These are phyloP conservation scores for Albifimbria verrucaria DNA, from an alignment of 2,329 filamentous ascomycete genomes.

Conservation along the genomic window DNA sequence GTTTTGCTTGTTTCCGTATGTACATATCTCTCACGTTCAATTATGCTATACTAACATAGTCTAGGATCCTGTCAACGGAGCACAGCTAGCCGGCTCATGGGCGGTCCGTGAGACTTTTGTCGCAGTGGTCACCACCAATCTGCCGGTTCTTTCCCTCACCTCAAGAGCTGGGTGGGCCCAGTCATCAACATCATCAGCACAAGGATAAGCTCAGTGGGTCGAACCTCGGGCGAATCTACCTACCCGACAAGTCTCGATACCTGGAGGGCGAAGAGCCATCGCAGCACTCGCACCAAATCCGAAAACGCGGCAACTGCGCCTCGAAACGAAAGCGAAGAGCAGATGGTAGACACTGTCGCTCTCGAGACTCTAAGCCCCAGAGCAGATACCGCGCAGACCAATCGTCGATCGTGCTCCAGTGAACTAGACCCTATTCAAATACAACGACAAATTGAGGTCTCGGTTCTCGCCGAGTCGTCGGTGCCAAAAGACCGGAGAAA, in stretches of 20 bases:
- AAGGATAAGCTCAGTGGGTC: not conserved
- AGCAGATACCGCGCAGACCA: not conserved
- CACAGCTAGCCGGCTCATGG: constrained; percentile 38
- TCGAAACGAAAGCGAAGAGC: constrained; percentile 19
- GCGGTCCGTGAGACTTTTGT: constrained; percentile 42
- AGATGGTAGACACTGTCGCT: constrained; percentile 14
- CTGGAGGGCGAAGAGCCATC: constrained; percentile 15
- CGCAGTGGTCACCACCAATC: constrained; percentile 39
- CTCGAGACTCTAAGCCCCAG: constrained; percentile 14
- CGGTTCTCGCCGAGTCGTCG: constrained; percentile 5
- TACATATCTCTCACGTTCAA: not conserved
- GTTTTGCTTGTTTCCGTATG: constrained; percentile 24
- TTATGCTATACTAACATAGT: constrained; percentile 1
- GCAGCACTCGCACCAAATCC: constrained; percentile 13
- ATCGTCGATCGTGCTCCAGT: constrained; percentile 1
- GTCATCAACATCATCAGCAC: constrained; percentile 18
- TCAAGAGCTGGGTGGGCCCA: constrained; percentile 31
- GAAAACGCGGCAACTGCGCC: constrained; percentile 13
- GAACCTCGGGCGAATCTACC: not conserved
- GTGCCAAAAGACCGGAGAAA: not conserved
- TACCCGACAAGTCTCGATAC: constrained; percentile 7
- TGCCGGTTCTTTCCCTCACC: constrained; percentile 43
- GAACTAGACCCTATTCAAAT: constrained; percentile 5
- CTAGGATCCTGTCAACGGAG: constrained; percentile 37
- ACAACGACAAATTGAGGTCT: constrained; percentile 12